A percentile compares a stretch with the other conserved stretches of the same genome.
Evolutionary conservation across 768 basidiomycete genomes (phyloP).

Genomic region (Coprinellus aureogranulatus): DNA sequence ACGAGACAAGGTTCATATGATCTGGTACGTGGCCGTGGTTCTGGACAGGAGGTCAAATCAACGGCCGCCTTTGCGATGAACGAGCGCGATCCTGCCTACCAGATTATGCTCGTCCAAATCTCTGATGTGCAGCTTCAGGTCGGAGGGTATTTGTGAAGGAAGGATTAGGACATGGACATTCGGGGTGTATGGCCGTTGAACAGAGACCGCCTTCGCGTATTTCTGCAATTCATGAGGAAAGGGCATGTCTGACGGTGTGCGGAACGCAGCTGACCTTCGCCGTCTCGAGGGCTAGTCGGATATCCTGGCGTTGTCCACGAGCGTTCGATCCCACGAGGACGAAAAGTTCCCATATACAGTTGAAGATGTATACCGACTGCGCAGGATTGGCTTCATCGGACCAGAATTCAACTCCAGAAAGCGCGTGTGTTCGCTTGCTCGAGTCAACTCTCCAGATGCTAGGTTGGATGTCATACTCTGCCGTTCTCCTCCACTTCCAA

Average conservation of each 20-base stretch:
- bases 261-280: too few relatives aligned
- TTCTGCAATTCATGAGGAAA: constrained; percentile 35
- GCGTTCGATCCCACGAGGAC: constrained; percentile 68
- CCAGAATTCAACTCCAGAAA: constrained; percentile 44
- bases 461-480: constrained; percentile 38
- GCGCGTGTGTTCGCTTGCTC: constrained; percentile 32
- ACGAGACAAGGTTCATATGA: constrained; percentile 74
- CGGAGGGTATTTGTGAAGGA: constrained; percentile 72
- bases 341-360: constrained; percentile 80
- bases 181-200: constrained; percentile 63
- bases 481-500: constrained; percentile 67
- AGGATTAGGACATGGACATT: constrained; percentile 71
- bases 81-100: constrained; percentile 37
- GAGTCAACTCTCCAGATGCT: constrained; percentile 60
- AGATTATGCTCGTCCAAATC: constrained; percentile 62
- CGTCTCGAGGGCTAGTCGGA: constrained; percentile 57
- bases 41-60: constrained; percentile 26
- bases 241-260: background rate
- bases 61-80: background rate
- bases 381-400: constrained; percentile 36
- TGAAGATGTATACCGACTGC: constrained; percentile 59
- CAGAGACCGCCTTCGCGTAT: constrained; percentile 50
- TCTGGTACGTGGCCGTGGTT: constrained; percentile 59
- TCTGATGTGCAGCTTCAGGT: constrained; percentile 65
- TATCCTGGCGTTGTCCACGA: constrained; percentile 57